A percentile compares a stretch with the other conserved stretches of the same genome.
Conservation (phyloP, 192 early-diverging fungal genomes). For the Umbelopsis vinacea region DNA sequence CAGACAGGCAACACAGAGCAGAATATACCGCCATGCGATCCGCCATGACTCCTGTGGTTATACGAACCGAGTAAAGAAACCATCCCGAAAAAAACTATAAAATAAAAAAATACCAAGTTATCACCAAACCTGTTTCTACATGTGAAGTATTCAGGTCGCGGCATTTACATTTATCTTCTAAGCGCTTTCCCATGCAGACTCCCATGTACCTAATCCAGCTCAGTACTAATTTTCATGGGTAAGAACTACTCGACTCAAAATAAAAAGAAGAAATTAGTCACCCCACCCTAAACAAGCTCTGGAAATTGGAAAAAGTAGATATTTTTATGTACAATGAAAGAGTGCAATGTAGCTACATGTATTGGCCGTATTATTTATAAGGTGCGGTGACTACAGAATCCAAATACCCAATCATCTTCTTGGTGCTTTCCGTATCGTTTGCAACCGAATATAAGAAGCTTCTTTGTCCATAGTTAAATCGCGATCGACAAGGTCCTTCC, state of each 20-base stretch:
- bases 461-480: neutral
- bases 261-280: no score
- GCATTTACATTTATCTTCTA: neutral
- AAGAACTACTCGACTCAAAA: no score
- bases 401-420: constrained; percentile 1
- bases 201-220: neutral
- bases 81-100: neutral
- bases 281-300: no score
- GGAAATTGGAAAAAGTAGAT: no score
- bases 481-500: neutral
- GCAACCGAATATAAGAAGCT: constrained; percentile 2
- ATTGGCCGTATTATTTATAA: neutral
- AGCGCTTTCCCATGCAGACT: no score
- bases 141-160: no score
- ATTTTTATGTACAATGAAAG: no score
- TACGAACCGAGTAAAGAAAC: neutral
- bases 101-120: no score
- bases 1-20: constrained; percentile 1
- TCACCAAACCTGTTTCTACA: neutral
- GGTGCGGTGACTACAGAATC: constrained; percentile 1
- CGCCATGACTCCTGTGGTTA: neutral
- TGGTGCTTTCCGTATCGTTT: neutral
- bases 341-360: no score
- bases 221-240: no score
- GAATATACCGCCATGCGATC: constrained; percentile 13